Evolutionary conservation across 2,329 filamentous ascomycete species (phyloP).

Genomic region (Aspergillus awamori): DNA sequence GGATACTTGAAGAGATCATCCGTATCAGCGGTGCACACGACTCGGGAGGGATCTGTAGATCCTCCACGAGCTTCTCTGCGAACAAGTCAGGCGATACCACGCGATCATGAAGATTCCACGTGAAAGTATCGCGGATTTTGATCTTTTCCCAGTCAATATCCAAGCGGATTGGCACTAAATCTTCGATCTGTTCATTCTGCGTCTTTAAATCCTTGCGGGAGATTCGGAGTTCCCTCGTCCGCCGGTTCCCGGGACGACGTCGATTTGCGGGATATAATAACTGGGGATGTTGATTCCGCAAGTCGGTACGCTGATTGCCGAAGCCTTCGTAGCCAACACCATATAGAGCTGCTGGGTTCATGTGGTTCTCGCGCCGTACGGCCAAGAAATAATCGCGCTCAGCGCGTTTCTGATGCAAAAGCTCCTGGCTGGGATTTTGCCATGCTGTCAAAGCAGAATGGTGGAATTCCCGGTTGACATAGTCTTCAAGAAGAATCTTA

Average conservation of each 20-base stretch:
- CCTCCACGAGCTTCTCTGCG: constrained; percentile 85
- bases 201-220: constrained; percentile 77
- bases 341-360: constrained; percentile 62
- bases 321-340: constrained; percentile 81
- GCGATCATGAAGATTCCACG: constrained; percentile 95
- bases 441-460: constrained; percentile 58
- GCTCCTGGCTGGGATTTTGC: constrained; percentile 58
- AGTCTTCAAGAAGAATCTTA: constrained; percentile 62
- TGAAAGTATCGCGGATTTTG: constrained; percentile 94
- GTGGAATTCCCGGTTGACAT: constrained; percentile 65
- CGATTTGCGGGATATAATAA: constrained; percentile 80
- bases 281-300: constrained; percentile 63
- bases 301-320: constrained; percentile 82
- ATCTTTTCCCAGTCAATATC: constrained; percentile 97
- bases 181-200: constrained; percentile 88
- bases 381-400: constrained; percentile 72
- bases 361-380: constrained; percentile 61
- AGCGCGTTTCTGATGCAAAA: constrained; percentile 65
- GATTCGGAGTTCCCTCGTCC: constrained; percentile 72
- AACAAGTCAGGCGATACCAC: constrained; percentile 79
- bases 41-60: constrained; percentile 75
- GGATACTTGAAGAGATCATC: constrained; percentile 70
- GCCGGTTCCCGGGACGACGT: constrained; percentile 74
- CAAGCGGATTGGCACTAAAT: constrained; percentile 85
- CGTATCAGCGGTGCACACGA: constrained; percentile 58